Percentiles rank a stretch among this genome's conserved stretches.
phyloP scores from a whole-genome alignment of 192 early-diverging fungal genomes.

The Coemansia sp. region DNA sequence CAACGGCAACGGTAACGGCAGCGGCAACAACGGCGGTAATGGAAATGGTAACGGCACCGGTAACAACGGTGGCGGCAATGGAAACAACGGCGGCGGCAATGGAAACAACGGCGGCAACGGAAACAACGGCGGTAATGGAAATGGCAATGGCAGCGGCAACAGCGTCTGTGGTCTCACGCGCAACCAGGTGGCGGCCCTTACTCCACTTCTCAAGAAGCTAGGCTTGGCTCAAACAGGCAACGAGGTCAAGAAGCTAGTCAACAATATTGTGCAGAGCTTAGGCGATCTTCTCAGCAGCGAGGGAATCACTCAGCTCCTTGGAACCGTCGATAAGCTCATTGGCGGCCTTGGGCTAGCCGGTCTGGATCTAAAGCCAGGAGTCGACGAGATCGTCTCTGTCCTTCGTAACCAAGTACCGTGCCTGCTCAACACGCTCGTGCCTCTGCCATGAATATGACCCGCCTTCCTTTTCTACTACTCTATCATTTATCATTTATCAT shows the following conservation, averaged over 20 bases:
- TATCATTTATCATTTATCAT: neutral
- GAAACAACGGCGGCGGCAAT: constrained; percentile 7
- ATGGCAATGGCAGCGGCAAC: constrained; percentile 9
- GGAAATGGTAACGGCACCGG: constrained; percentile 12
- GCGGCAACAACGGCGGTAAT: neutral
- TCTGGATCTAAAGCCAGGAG: constrained; percentile 41
- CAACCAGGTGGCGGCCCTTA: constrained; percentile 32
- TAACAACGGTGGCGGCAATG: neutral
- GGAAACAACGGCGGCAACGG: neutral
- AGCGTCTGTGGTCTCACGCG: constrained; percentile 33
- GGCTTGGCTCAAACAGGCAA: constrained; percentile 44
- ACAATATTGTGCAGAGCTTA: constrained; percentile 38
- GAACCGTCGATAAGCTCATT: constrained; percentile 32
- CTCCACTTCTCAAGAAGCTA: constrained; percentile 45
- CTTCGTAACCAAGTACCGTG: constrained; percentile 51
- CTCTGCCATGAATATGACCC: constrained; percentile 29
- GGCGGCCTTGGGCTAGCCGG: constrained; percentile 44
- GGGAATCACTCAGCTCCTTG: constrained; percentile 29
- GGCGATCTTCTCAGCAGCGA: constrained; percentile 42
- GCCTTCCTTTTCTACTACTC: neutral
- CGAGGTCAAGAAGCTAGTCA: constrained; percentile 47
- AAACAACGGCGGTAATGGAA: neutral
- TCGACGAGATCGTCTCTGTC: constrained; percentile 36
- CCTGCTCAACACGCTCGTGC: constrained; percentile 43
- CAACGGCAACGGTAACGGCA: constrained; percentile 2